Evolutionary conservation across 306 rosid genomes (phyloP), one percentile per base, ranked within the genome.

Genomic region (Elaeagnus macrophylla): DNA sequence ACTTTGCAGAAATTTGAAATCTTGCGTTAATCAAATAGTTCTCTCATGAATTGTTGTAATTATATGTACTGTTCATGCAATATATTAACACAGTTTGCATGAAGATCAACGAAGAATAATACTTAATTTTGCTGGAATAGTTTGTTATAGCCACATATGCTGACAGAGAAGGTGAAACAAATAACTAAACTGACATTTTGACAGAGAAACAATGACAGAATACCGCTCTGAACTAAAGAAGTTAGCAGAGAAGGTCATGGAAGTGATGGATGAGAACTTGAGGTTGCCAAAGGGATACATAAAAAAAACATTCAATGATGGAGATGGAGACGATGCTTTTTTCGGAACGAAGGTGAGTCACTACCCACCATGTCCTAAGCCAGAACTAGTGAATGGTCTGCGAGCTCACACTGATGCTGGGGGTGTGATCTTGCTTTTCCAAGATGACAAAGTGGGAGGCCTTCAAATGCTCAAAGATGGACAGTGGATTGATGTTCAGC

Each of bases 331-430:
- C 32, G 71, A 61, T 38, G 89, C 88, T 47, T 90, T 81, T 70
- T 87, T 86, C 40, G 99, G 99, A n/a, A 91, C 99, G 53, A 86
- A 91, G 77, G 96, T 91, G 57, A 91, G 99, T 72, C 96, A 91
- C 79, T 91, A 91, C 84, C 99, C 99, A 4, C 85, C 99, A 0
- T 86, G 96, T 59, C 95, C 95, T 11, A 20, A 75, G 14, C 96
- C 96, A 7, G 95, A 82, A 79, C 70, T 78, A 6, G 93, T 82
- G 53, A 80, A 85, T 6, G 99, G 99, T 10, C 87, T 91, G 17
- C 77, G 96, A 56, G 96, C 95, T 12, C 99, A 91, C 82, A 91
- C 99, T 0, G 99, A 91, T 47, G 99, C 96, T 0, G 99, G 99
- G 12, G 96, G 99, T 12, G 93, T 91, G 39, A 80, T 91, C 70